These are phyloP conservation scores for Neolecta irregularis DNA, from an alignment of 1,139 yeast species.

Conservation along the genomic window DNA sequence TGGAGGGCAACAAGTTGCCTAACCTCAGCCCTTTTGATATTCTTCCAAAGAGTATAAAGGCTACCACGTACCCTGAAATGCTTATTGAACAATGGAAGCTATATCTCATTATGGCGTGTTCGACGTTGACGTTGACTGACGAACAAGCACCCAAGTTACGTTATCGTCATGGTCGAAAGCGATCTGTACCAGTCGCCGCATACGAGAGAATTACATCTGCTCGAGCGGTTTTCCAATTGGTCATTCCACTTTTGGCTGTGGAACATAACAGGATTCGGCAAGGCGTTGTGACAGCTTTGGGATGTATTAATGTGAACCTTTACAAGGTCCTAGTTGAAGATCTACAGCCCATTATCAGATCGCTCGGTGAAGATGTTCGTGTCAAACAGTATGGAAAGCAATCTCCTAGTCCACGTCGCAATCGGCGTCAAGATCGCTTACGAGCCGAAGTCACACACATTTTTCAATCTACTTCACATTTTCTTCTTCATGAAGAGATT, in stretches of 20 bases:
- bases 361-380: slow-evolving; percentile 36
- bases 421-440: slow-evolving; percentile 34
- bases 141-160: slow-evolving; percentile 40
- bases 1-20: slow-evolving; percentile 17
- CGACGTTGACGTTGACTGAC: slow-evolving; percentile 75
- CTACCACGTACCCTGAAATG: slow-evolving; percentile 44
- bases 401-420: slow-evolving; percentile 16
- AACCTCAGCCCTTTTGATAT: slow-evolving; percentile 16
- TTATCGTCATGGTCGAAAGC: slow-evolving; percentile 44
- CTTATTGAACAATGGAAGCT: slow-evolving; percentile 79
- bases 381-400: slow-evolving; percentile 13
- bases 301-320: slow-evolving; percentile 80
- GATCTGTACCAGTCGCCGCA: slow-evolving; percentile 27
- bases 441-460: slow-evolving; percentile 71
- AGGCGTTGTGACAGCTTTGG: slow-evolving; percentile 71
- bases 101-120: slow-evolving; percentile 79
- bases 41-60: slow-evolving; percentile 21
- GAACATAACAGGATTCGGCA: slow-evolving; percentile 62
- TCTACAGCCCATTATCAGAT: slow-evolving; percentile 40
- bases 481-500: slow-evolving; percentile 36
- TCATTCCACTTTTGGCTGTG: slow-evolving; percentile 61
- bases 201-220: slow-evolving; percentile 70
- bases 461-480: slow-evolving; percentile 54
- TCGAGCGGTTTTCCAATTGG: slow-evolving; percentile 74
- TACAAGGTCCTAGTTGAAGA: slow-evolving; percentile 71